Base-by-base conservation (phyloP, 164 flowering plant species). In the Buxus sempervirens region DNA sequence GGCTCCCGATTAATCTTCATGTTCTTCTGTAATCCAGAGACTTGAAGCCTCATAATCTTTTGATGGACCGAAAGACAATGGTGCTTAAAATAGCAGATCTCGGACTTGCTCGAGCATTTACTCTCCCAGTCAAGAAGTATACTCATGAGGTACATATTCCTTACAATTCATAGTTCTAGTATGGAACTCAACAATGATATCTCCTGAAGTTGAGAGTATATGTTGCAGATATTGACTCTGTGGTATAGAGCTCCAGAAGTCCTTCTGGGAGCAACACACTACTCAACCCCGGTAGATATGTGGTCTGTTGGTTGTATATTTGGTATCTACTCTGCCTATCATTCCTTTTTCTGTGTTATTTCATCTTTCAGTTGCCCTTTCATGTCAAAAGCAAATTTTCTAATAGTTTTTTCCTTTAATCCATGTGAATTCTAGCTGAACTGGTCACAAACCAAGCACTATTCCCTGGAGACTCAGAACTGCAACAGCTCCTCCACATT, bases 301-400 rank as follows among this genome's bases (percentile, higher is more conserved):
- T 91, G 97, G 97, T 91, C 96, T 75, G 96, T 90, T 68, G 97
- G 82, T 65, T 94, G 98, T 49, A 94, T 94, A 54, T 94, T 94
- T 76, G 96, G 96, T 93, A 87, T n/a, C n/a, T n/a, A n/a, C n/a
- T n/a, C n/a, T 5, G 65, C 9, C 38, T 7, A 32, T 32, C 38
- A 9, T 26, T 28, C 19, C 59, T 14, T 48, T 10, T 53, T 60
- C 60, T 4, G 23, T n/a, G 15, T 41, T 48, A 55, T 62, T 25
- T 7, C 7, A 32, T 32, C 38, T 32, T 32, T 32, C 38, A 32
- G 38, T 7, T 9, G 18, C 25, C 22, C n/a, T 8, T 26, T 48
- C 53, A 36, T 59, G 25, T 58, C 19, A 5, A 0, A 45, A 45
- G 51, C 51, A 45, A 45, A 6, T 45, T 57, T 21, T 8, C 5